phyloP scores from a whole-genome alignment of 2,329 filamentous ascomycete species.

The Mycosphaerelloides madeirae region DNA sequence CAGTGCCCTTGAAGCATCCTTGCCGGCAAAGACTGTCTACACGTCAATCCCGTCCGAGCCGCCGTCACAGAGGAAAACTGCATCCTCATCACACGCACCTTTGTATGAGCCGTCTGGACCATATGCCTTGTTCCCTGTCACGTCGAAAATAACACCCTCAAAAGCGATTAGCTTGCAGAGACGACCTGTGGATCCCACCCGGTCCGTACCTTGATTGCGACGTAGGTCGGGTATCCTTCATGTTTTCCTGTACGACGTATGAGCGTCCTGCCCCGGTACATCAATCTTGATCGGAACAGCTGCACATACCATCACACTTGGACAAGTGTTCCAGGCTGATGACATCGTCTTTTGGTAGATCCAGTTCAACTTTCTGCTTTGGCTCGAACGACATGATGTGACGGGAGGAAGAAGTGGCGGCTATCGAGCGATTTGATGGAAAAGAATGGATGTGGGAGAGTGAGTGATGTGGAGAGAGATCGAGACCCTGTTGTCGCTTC shows the following conservation, averaged over 20 bases:
- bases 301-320: slow-evolving; percentile 70
- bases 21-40: slow-evolving; percentile 82
- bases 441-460: no score
- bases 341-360: slow-evolving; percentile 79
- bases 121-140: slow-evolving; percentile 84
- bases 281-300: neutral
- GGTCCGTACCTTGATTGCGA: slow-evolving; percentile 52
- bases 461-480: no score
- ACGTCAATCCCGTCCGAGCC: neutral
- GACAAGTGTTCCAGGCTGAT: slow-evolving; percentile 77
- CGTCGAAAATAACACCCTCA: slow-evolving; percentile 89
- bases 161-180: neutral
- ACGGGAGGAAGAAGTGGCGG: no score
- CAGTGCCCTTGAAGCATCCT: slow-evolving; percentile 89
- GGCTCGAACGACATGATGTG: slow-evolving; percentile 61
- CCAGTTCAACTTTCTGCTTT: slow-evolving; percentile 68
- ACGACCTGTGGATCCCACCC: neutral
- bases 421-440: no score
- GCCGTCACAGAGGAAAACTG: neutral
- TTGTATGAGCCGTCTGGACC: slow-evolving; percentile 76
- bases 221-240: slow-evolving; percentile 55
- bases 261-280: neutral
- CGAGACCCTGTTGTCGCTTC: no score
- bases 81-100: slow-evolving; percentile 55
- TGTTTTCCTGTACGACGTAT: slow-evolving; percentile 52